These are phyloP conservation scores for Agrostemma githago DNA, from an alignment of 148 eudicot genomes.

Conservation along the genomic window DNA sequence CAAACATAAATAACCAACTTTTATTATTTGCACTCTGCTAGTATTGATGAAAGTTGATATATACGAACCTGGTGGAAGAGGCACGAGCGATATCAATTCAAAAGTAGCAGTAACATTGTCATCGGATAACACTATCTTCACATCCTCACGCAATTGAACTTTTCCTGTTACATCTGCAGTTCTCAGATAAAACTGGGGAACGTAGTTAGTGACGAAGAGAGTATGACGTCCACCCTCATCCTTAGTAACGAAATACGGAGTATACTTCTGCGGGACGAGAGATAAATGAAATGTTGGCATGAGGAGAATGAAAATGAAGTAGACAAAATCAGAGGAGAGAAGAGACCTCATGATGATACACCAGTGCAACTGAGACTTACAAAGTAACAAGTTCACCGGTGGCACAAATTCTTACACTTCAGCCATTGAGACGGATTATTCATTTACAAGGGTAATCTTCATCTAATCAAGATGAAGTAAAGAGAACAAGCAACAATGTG, in stretches of 20 bases:
- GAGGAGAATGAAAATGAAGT: too few species aligned
- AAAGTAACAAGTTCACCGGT: too few species aligned
- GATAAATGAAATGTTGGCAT: too few species aligned
- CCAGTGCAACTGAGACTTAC: too few species aligned
- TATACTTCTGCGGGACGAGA: constrained; percentile 50
- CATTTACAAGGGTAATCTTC: too few species aligned
- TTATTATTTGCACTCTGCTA: too few species aligned
- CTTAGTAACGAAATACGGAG: constrained; percentile 56
- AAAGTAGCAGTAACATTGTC: constrained; percentile 88
- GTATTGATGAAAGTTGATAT: constrained; percentile 7
- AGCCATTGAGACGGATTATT: too few species aligned
- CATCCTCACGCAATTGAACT: constrained; percentile 79
- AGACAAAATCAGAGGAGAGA: too few species aligned
- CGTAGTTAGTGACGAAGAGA: constrained; percentile 71
- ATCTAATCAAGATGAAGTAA: too few species aligned
- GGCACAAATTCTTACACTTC: too few species aligned
- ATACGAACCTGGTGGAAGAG: constrained; percentile 78
- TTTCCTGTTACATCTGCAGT: constrained; percentile 92
- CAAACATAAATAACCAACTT: background rate
- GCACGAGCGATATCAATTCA: constrained; percentile 74
- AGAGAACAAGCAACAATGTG: too few species aligned
- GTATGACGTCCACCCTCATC: constrained; percentile 98
- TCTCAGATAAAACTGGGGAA: constrained; percentile 88
- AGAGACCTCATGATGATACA: too few species aligned
- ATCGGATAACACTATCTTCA: constrained; percentile 98